A percentile compares a stretch with the other conserved stretches of the same genome.
Evolutionary conservation across 2,329 filamentous ascomycete species (phyloP).

Genomic region (Decorospora gaudefroyi): DNA sequence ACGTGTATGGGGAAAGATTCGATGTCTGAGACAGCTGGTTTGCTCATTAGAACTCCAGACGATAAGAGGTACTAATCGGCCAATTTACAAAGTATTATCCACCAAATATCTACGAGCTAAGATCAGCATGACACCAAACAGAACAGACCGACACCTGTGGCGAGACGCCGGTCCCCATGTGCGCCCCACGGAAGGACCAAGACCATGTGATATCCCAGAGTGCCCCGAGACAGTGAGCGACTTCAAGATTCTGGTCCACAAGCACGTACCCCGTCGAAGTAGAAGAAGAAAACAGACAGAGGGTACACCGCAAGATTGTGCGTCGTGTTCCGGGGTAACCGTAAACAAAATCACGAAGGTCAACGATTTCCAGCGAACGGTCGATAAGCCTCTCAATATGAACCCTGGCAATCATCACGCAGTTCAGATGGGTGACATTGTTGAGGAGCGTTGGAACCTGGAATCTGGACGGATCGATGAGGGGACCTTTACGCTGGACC

Average conservation of each 20-base stretch:
- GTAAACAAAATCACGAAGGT: no score
- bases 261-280: no score
- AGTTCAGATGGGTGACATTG: not conserved
- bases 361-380: no score
- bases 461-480: not conserved
- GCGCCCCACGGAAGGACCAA: not conserved
- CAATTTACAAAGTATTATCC: not conserved
- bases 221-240: no score
- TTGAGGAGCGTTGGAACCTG: not conserved
- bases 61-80: not conserved
- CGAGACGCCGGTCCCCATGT: not conserved
- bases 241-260: no score
- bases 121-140: not conserved
- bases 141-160: not conserved
- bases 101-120: not conserved
- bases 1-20: no score
- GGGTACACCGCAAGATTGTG: not conserved
- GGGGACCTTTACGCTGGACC: not conserved
- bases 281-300: not conserved
- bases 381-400: not conserved
- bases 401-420: not conserved
- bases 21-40: no score
- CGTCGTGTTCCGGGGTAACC: not conserved
- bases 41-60: not conserved
- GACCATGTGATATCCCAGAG: no score